These are phyloP conservation scores for Hypocreales sp. DNA, from an alignment of 2,329 filamentous ascomycete genomes.

Conservation along the genomic window DNA sequence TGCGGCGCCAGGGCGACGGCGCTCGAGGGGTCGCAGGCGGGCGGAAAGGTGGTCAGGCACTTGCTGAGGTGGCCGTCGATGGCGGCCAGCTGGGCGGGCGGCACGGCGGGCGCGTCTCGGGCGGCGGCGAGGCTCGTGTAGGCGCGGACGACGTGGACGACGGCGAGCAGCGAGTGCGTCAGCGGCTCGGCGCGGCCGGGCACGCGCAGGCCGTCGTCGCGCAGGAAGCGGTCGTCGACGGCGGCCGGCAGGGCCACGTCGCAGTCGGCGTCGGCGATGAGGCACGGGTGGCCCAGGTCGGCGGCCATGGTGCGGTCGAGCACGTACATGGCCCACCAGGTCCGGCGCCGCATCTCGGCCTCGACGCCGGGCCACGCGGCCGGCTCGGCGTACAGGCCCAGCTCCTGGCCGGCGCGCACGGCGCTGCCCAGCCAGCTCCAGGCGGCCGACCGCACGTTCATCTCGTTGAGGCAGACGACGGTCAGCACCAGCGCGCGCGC, in stretches of 20 bases:
- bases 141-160: constrained; percentile 69
- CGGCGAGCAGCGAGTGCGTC: constrained; percentile 58
- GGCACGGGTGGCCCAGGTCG: constrained; percentile 63
- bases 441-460: constrained; percentile 71
- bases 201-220: constrained; percentile 37
- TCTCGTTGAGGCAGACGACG: constrained; percentile 68
- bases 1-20: constrained; percentile 55
- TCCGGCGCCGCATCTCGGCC: constrained; percentile 68
- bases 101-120: constrained; percentile 51
- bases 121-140: constrained; percentile 60
- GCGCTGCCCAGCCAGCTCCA: constrained; percentile 77
- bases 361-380: constrained; percentile 62
- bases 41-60: constrained; percentile 62
- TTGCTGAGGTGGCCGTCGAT: constrained; percentile 70
- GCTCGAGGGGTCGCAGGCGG: constrained; percentile 53
- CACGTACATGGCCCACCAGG: constrained; percentile 92
- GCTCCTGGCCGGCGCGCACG: constrained; percentile 66
- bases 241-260: constrained; percentile 67
- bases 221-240: constrained; percentile 66
- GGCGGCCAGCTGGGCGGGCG: constrained; percentile 50
- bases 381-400: constrained; percentile 65
- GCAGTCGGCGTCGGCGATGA: constrained; percentile 81
- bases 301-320: constrained; percentile 71
- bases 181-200: constrained; percentile 37
- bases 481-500: constrained; percentile 57